Base-by-base conservation (phyloP, 1,284 basidiomycete species). In the Moesziomyces antarcticus region DNA sequence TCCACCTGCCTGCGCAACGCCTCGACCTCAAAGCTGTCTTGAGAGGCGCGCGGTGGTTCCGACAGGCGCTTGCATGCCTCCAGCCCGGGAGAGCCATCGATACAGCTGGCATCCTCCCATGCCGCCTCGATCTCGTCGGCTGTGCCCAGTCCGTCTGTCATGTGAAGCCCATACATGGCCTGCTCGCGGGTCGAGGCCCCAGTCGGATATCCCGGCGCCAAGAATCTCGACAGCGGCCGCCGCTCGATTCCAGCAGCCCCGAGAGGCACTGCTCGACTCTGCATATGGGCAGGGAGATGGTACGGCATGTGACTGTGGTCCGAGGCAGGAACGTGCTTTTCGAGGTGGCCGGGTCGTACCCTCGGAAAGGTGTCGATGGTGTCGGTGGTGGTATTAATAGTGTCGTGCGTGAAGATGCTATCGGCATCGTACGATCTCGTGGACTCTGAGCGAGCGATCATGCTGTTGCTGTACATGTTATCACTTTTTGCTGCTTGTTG, bases 1-100 rank as follows among this genome's bases (percentile, higher is more conserved):
- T 72, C 61, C 4, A 75, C 73, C 50, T 75, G 63, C 11, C 59
- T 46, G 4, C 60, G 44, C 10, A 75, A 42, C 0, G 64, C 73
- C 11, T 67, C 56, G 1, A 75, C 64, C 25, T 75, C 73, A 7
- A 60, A 73, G 3, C 54, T 27, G 13, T 59, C 56, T 21, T 60
- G 41, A 8, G 47, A 40, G 3, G 42, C 14, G n/a, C 25, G 30
- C 3, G 42, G 14, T n/a, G 25, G 21, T 11, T 30, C 58, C 2
- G 40, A 20, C 18, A 51, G 22, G 0, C 35, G 30, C 3, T 46
- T 42, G 18, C 33, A 27, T 1, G 3, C n/a, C n/a, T 30, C 50
- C 10, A 63, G 33, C 20, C 42, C 43, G 13, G 63, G 63, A 11
- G 37, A 49, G 4, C 44, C 22, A 0, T 69, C 66, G 30, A 63